Base-by-base conservation (phyloP, 2,329 filamentous ascomycete species). In the Chaetothyriales sp. region DNA sequence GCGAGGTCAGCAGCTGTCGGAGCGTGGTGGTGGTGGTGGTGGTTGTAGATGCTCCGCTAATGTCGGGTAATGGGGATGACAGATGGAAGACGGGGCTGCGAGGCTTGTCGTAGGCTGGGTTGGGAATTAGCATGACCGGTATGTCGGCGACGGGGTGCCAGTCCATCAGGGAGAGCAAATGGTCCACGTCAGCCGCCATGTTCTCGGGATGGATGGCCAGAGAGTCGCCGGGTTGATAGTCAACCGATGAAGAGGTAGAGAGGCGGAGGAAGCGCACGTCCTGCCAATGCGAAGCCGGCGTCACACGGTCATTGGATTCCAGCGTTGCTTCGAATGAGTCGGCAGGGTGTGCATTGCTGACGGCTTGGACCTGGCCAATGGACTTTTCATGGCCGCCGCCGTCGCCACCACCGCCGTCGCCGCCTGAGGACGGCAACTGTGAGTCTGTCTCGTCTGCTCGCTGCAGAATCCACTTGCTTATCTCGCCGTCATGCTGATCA, bases 171-270 rank as follows among this genome's bases (percentile, higher is more conserved):
- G 78, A 67, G 53, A 96, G 81, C 50, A 98, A 75, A 19, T 75
- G 72, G 49, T 88, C 71, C n/a, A 92, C 89, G 60, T 96, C 89
- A 6, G 73, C 69, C 0, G 83, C 75, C 55, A 87, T 89, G 65
- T 95, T 96, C 63, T 90, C 90, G 3, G 92, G 90, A 53, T 83
- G 88, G 18, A 98, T 77, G 5, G 81, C 80, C 5, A 94, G 70
- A 20, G 86, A 83, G 59, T 94, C 86, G 5, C 90, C 89, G 0
- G 92, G 88, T 0, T 62, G 63, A 60, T 81, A 83, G 45, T 65
- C 70, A 63, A 68, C 65, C 1, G 62, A 57, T 45, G 61, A 63
- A 2, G 67, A 59, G 10, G 72, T 66, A 9, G 64, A 72, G 12
- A 96, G 72, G 1, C 72, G 75, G n/a, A 95, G 67, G 49, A 85